Evolutionary conservation across 2,329 filamentous ascomycete species (phyloP).

Genomic region (Trichophyton mentagrophytes): DNA sequence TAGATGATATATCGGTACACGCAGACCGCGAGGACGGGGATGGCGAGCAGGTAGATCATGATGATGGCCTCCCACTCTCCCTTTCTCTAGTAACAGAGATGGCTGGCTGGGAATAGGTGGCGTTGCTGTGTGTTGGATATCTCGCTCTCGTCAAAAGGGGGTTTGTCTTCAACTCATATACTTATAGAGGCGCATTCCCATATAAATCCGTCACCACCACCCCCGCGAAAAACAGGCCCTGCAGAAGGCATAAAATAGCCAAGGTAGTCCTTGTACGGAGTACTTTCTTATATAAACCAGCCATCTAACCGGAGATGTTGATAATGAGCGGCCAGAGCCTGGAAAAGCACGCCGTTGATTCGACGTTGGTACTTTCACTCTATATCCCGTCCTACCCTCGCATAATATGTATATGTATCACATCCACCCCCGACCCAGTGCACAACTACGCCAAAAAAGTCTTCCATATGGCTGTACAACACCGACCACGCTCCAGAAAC

Average conservation of each 20-base stretch:
- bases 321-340: not conserved
- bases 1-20: slow-evolving; percentile 30
- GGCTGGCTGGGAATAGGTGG: not conserved
- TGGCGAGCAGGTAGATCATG: not conserved
- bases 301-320: not conserved
- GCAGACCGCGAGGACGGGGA: not conserved
- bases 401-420: not conserved
- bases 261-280: not conserved
- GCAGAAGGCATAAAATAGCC: not conserved
- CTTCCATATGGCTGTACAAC: not conserved
- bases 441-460: not conserved
- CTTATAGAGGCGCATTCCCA: not conserved
- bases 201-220: not conserved
- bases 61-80: not conserved
- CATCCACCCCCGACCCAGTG: not conserved
- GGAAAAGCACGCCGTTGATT: not conserved
- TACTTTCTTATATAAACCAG: not conserved
- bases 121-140: no score
- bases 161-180: not conserved
- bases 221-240: not conserved
- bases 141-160: not conserved
- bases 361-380: not conserved
- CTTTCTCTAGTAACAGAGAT: not conserved
- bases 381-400: not conserved
- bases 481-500: not conserved